Conservation (phyloP, 2,329 filamentous ascomycete species). For the Ophiostoma populinum region DNA sequence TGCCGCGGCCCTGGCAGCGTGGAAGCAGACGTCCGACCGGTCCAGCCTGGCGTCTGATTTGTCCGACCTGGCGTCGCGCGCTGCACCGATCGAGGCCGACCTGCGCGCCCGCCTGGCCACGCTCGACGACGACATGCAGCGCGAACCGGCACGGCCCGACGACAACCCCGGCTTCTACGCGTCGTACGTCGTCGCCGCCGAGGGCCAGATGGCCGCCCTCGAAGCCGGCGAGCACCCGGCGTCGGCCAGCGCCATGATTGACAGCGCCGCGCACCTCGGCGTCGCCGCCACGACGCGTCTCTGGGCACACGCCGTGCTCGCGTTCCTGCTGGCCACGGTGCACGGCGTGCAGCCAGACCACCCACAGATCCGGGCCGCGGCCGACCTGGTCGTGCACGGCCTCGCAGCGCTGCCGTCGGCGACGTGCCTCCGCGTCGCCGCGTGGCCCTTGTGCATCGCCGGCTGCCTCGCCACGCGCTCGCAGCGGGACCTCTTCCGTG, state of each 20-base stretch:
- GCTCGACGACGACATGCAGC: conserved; percentile 11
- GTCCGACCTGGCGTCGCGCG: conserved; percentile 27
- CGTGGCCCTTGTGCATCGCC: conserved; percentile 21
- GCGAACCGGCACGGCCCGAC: too few relatives aligned
- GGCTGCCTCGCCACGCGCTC: conserved; percentile 21
- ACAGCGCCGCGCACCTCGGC: neutral
- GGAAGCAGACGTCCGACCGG: conserved; percentile 37
- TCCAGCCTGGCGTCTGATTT: conserved; percentile 18
- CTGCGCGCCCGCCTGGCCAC: conserved; percentile 16
- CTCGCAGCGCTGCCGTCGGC: conserved; percentile 13
- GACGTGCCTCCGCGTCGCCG: conserved; percentile 16
- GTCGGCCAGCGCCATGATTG: too few relatives aligned
- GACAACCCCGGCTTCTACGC: conserved; percentile 7
- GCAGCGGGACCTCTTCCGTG: conserved; percentile 20
- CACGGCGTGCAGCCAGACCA: conserved; percentile 25
- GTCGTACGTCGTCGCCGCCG: conserved; percentile 2
- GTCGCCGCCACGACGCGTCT: conserved; percentile 16
- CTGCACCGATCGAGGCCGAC: conserved; percentile 20
- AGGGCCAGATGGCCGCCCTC: too few relatives aligned
- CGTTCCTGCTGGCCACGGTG: conserved; percentile 30
- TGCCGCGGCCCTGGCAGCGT: conserved; percentile 33
- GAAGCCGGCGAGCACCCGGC: too few relatives aligned
- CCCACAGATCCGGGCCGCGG: conserved; percentile 8
- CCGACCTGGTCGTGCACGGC: conserved; percentile 10
- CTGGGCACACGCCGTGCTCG: conserved; percentile 30